A percentile compares a stretch with the other conserved stretches of the same genome.
These are phyloP conservation scores for Schizochytrium sp. DNA, from an alignment of 108 stramenopile genomes.

Conservation along the genomic window DNA sequence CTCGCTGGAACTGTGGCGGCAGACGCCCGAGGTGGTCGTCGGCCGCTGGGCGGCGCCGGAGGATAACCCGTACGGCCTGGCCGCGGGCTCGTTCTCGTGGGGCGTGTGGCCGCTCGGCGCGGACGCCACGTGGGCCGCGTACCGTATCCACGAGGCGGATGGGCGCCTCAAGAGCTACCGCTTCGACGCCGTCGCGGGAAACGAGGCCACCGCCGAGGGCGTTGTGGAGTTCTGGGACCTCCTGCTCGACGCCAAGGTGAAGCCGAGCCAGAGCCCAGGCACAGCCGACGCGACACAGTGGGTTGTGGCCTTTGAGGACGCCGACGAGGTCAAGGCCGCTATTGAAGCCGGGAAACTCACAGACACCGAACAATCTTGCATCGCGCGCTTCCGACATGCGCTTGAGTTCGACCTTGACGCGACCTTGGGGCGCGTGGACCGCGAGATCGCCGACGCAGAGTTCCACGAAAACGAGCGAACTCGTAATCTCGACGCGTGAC, in stretches of 20 bases:
- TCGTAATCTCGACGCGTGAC: too few relatives aligned
- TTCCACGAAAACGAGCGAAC: background rate
- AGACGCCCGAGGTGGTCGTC: background rate
- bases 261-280: background rate
- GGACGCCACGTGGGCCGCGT: background rate
- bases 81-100: background rate
- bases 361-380: background rate
- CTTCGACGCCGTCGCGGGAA: background rate
- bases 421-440: background rate
- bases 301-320: background rate
- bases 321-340: background rate
- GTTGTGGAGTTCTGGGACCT: background rate
- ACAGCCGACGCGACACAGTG: background rate
- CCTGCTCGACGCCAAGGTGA: background rate
- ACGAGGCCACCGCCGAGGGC: background rate
- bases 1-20: background rate
- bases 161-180: background rate
- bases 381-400: background rate
- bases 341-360: background rate
- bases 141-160: background rate
- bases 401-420: background rate
- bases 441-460: background rate
- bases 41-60: background rate
- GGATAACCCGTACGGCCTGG: background rate
- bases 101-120: conserved; percentile 12